Evolutionary conservation across 176 grass and related monocot species (phyloP).

Genomic region (Hsuehochloa calcarea): DNA sequence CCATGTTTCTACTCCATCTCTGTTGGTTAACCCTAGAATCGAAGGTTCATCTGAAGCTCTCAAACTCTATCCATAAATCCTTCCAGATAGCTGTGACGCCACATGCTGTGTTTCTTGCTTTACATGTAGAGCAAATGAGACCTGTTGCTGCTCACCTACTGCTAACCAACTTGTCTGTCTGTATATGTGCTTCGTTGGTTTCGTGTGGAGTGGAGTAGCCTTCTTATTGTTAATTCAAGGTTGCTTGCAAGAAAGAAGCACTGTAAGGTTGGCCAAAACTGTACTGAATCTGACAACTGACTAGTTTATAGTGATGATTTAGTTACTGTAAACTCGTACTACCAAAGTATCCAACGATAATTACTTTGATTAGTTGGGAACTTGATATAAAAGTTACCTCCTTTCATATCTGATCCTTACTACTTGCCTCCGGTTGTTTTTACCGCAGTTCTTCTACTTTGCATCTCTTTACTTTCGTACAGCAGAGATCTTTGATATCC

Average conservation of each 20-base stretch:
- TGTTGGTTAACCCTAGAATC: not conserved
- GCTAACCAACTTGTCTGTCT: slow-evolving; percentile 41
- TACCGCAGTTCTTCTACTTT: not conserved
- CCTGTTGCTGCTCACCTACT: slow-evolving; percentile 48
- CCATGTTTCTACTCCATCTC: slow-evolving; percentile 7
- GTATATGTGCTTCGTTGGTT: slow-evolving; percentile 4
- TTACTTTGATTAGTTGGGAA: not conserved
- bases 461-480: not conserved
- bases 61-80: not conserved
- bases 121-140: slow-evolving; percentile 28
- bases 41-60: slow-evolving; percentile 11
- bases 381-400: not conserved
- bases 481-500: not conserved
- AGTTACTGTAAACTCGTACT: not conserved
- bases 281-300: slow-evolving; percentile 11
- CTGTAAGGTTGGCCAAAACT: not conserved
- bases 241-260: slow-evolving; percentile 6
- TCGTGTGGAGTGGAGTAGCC: not conserved
- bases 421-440: not conserved
- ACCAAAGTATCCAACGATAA: slow-evolving; percentile 10
- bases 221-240: slow-evolving; percentile 16
- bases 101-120: slow-evolving; percentile 19
- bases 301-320: not conserved
- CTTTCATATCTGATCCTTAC: not conserved
- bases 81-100: slow-evolving; percentile 27